Conservation (phyloP, 345 rosid species). For the Melastoma malabathricum region DNA sequence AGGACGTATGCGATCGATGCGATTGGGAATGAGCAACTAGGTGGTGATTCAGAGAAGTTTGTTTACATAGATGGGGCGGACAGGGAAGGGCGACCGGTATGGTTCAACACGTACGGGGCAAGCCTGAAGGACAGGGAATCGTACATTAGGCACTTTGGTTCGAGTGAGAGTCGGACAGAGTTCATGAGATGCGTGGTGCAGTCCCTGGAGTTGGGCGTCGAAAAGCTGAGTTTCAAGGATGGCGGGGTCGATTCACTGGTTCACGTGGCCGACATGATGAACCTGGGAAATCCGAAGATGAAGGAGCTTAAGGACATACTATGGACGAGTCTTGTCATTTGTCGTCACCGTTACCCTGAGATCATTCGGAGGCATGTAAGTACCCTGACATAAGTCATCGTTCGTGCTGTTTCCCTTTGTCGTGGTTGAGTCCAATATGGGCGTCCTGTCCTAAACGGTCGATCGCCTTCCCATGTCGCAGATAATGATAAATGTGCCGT, state of each 20-base stretch:
- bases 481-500: slow-evolving; percentile 45
- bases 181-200: slow-evolving; percentile 25
- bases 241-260: slow-evolving; percentile 35
- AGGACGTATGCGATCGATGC: slow-evolving; percentile 17
- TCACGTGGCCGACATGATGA: slow-evolving; percentile 39
- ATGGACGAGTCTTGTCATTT: slow-evolving; percentile 14
- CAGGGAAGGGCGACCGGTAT: slow-evolving; percentile 39
- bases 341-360: slow-evolving; percentile 38
- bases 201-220: slow-evolving; percentile 27
- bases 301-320: slow-evolving; percentile 20
- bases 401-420: not conserved
- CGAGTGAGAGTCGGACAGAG: slow-evolving; percentile 16
- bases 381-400: not conserved
- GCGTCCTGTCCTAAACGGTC: too few relatives aligned
- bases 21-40: slow-evolving; percentile 17
- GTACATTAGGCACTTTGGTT: slow-evolving; percentile 12
- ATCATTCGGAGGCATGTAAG: slow-evolving; percentile 31
- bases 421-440: too few relatives aligned
- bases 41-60: slow-evolving; percentile 15
- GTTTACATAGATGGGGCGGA: slow-evolving; percentile 18
- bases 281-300: slow-evolving; percentile 17
- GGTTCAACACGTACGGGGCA: slow-evolving; percentile 15
- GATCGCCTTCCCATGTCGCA: slow-evolving; percentile 10
- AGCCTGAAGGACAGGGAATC: slow-evolving; percentile 18
- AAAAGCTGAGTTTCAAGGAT: slow-evolving; percentile 26